Evolutionary conservation across 2,329 filamentous ascomycete species (phyloP).

Genomic region (Colletotrichum sp.): DNA sequence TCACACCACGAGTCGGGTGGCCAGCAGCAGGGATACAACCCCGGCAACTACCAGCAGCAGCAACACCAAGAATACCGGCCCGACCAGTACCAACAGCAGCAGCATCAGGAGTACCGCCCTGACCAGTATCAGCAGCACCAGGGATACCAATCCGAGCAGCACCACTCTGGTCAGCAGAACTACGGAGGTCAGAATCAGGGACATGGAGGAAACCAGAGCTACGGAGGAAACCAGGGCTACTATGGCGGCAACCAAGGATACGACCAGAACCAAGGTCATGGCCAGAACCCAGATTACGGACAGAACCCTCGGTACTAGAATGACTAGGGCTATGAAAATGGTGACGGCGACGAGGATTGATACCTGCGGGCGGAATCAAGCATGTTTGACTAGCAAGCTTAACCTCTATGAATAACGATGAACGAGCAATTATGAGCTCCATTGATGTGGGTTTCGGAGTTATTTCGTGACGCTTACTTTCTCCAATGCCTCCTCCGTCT

Average conservation of each 20-base stretch:
- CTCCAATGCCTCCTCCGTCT: background rate
- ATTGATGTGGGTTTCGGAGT: background rate
- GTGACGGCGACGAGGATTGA: background rate
- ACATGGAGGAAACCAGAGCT: slow-evolving; percentile 24
- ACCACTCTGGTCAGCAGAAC: background rate
- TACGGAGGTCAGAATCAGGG: slow-evolving; percentile 17
- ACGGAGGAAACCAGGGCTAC: slow-evolving; percentile 11
- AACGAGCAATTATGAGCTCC: background rate
- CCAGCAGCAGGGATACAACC: slow-evolving; percentile 30
- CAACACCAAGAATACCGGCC: slow-evolving; percentile 30
- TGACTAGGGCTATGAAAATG: fast-evolving
- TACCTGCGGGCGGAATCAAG: background rate
- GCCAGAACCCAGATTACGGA: background rate
- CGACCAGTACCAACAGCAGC: slow-evolving; percentile 24
- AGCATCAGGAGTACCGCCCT: slow-evolving; percentile 20
- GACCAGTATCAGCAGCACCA: slow-evolving; percentile 22
- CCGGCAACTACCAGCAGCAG: slow-evolving; percentile 27
- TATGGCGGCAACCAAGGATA: slow-evolving; percentile 3
- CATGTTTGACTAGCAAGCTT: background rate
- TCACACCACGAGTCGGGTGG: slow-evolving; percentile 20
- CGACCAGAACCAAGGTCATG: slow-evolving; percentile 4
- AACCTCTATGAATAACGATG: slow-evolving; percentile 8
- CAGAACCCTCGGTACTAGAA: slow-evolving; percentile 28
- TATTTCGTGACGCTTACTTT: background rate
- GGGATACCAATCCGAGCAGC: slow-evolving; percentile 19